Base-by-base conservation (phyloP, 2,329 filamentous ascomycete species). In the Colletotrichum lindemuthianum region DNA sequence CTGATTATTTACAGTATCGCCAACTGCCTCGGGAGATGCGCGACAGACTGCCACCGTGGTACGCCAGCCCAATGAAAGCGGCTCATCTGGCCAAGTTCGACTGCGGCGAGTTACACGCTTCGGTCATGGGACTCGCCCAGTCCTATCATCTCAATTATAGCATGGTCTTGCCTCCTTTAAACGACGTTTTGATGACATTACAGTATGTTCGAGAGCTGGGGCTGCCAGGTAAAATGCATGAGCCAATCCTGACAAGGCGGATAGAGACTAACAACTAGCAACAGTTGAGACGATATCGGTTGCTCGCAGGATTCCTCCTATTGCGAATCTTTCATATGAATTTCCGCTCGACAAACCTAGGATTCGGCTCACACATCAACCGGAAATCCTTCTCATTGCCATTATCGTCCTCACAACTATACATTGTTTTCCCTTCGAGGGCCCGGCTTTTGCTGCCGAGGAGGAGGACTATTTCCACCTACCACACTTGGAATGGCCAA, bases 381-480 rank as follows among this genome's bases (percentile, higher is more conserved):
- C 96, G 0, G 96, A 98, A 72, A 81, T 92, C 6, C 86, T 91
- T 47, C 78, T 97, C 1, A 81, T 93, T 59, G 83, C 89, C 4
- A 79, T 92, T 4, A 75, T 97, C 4, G 80, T 97, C 2, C 83
- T 97, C 12, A 88, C 91, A 4, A 88, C 90, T 4, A 97, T 97
- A 71, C 75, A 97, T 2, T 81, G 91, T 16, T 93, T 92, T 70
- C 92, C 95, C 0, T 87, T 97, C 48, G 88, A 92, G 70, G 79
- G 80, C 24, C 71, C 83, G 11, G 75, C 81, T 56, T 81, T 69
- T 84, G 83, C 8, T 75, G 72, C 40, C 81, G 80, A 15, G 12
- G 77, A 79, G 9, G 89, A 92, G 63, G 54, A 49, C 49, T 34
- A 40, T 16, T 73, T 56, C 66, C 72, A 45, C 55, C 39, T 34